A percentile compares a stretch with the other conserved stretches of the same genome.
phyloP scores from a whole-genome alignment of 345 rosid genomes.

The Gossypium anomalum region DNA sequence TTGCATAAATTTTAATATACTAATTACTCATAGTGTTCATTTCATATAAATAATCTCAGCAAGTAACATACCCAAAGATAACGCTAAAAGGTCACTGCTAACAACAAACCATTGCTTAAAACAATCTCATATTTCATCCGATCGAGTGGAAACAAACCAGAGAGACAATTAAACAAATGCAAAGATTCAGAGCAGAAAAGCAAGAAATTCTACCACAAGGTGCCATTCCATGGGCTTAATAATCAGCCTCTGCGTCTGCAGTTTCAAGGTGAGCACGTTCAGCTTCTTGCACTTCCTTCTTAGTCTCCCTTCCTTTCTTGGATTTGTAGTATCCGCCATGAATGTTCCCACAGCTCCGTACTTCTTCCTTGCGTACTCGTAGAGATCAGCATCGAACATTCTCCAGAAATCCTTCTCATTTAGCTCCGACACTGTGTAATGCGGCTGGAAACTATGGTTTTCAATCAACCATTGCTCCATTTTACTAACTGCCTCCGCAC shows the following conservation, averaged over 20 bases:
- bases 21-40: too few relatives aligned
- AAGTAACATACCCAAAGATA: too few relatives aligned
- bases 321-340: constrained; percentile 96
- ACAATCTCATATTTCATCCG: too few relatives aligned
- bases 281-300: constrained; percentile 93
- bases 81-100: too few relatives aligned
- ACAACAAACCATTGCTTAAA: too few relatives aligned
- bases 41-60: too few relatives aligned
- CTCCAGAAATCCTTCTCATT: constrained; percentile 7
- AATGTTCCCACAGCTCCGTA: constrained; percentile 90
- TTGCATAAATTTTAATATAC: too few relatives aligned
- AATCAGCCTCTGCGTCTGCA: constrained; percentile 47
- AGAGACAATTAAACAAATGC: not conserved
- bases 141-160: constrained; percentile 7
- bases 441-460: constrained; percentile 91
- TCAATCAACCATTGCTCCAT: constrained; percentile 91
- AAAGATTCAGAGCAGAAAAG: not conserved
- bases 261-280: constrained; percentile 78
- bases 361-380: constrained; percentile 73
- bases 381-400: not conserved
- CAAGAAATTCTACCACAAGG: constrained; percentile 5
- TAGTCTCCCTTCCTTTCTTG: constrained; percentile 96
- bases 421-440: constrained; percentile 48
- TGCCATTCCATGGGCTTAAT: not conserved
- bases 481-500: constrained; percentile 70